These are phyloP conservation scores for Stentor roeselii DNA, from an alignment of 73 alveolate species.

Conservation along the genomic window DNA sequence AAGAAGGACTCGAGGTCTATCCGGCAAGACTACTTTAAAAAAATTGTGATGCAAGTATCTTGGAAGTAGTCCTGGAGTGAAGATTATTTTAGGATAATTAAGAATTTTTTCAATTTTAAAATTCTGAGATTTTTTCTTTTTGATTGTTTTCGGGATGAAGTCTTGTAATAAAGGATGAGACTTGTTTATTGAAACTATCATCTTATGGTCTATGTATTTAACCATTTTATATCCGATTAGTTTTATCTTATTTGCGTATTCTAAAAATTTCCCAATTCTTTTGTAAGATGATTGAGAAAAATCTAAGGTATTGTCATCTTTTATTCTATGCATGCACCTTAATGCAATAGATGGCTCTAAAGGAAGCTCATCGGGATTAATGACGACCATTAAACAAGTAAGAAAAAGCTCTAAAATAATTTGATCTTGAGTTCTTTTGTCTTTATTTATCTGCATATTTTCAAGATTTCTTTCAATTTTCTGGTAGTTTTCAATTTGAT, in stretches of 20 bases:
- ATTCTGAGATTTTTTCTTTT: not conserved
- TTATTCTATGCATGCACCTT: not conserved
- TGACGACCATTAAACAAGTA: not conserved
- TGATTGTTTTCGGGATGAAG: not conserved
- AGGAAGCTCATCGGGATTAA: conserved; percentile 6
- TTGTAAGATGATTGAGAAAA: not conserved
- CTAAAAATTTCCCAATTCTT: not conserved
- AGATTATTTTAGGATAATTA: not conserved
- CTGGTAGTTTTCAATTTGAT: no score
- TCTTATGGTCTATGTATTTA: not conserved
- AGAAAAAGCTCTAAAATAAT: not conserved
- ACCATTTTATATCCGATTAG: not conserved
- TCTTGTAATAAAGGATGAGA: not conserved
- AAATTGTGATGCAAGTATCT: not conserved
- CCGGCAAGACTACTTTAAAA: not conserved
- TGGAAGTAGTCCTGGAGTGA: not conserved
- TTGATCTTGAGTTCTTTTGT: no score
- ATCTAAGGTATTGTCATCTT: not conserved
- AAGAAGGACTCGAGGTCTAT: not conserved
- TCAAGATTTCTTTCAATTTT: no score
- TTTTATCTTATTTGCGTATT: not conserved
- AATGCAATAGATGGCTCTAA: not conserved
- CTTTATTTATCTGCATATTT: no score
- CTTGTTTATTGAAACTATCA: not conserved
- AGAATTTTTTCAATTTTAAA: not conserved